Percentiles rank a stretch among this genome's conserved stretches.
Conservation (phyloP, 441 rosid species). For the Brassica balearica region DNA sequence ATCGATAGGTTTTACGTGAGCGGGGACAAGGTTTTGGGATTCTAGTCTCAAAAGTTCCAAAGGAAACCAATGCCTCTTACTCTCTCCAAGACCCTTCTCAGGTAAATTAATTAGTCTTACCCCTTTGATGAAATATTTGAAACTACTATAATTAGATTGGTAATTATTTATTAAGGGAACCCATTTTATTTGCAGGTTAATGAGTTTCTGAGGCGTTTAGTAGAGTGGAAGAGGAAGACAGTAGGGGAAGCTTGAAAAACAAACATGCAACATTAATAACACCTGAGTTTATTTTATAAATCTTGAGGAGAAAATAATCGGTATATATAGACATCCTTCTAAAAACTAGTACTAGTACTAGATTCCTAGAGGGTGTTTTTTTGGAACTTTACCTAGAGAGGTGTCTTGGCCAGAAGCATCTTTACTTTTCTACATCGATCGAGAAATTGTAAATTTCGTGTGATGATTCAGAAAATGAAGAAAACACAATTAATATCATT, state of each 20-base stretch:
- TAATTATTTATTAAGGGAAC: slow-evolving; percentile 13
- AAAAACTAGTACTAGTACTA: slow-evolving; percentile 23
- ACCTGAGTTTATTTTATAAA: slow-evolving; percentile 38
- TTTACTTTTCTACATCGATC: slow-evolving; percentile 21
- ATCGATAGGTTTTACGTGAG: slow-evolving; percentile 57
- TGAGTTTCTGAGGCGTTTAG: slow-evolving; percentile 58
- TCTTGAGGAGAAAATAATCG: slow-evolving; percentile 36
- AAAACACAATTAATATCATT: background rate
- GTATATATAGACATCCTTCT: slow-evolving; percentile 20
- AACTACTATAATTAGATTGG: background rate
- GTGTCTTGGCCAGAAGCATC: slow-evolving; percentile 5
- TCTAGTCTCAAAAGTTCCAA: slow-evolving; percentile 67
- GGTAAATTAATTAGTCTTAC: slow-evolving; percentile 39
- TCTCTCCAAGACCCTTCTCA: slow-evolving; percentile 74
- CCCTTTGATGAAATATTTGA: background rate
- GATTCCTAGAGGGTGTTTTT: slow-evolving; percentile 24
- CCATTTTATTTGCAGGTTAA: slow-evolving; percentile 51
- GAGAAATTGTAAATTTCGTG: slow-evolving; percentile 44
- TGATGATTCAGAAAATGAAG: slow-evolving; percentile 36
- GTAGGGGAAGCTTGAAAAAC: slow-evolving; percentile 23
- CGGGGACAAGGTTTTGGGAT: slow-evolving; percentile 72
- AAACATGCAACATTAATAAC: slow-evolving; percentile 23
- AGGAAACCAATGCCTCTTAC: slow-evolving; percentile 68
- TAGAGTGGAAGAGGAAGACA: slow-evolving; percentile 52
- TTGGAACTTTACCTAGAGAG: background rate